phyloP scores from a whole-genome alignment of 202 grass and related monocot genomes.

The Panicum hallii region DNA sequence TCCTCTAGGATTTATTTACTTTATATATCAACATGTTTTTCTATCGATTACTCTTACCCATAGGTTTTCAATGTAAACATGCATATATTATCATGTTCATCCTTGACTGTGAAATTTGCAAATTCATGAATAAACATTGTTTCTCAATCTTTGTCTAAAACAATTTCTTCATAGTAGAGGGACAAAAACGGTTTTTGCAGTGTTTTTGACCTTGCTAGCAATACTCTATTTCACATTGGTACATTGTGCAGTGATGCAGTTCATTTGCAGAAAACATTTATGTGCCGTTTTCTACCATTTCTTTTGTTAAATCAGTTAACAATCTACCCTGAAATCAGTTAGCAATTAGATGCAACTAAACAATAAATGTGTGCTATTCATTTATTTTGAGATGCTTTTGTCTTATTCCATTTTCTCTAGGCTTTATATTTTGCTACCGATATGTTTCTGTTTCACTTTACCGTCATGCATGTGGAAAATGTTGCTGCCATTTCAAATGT shows the following conservation, averaged over 20 bases:
- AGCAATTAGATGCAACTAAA: not conserved
- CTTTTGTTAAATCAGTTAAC: too few species aligned
- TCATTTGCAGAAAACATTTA: too few species aligned
- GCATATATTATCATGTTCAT: too few species aligned
- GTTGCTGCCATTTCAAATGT: not conserved
- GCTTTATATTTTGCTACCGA: not conserved
- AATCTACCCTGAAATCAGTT: not conserved
- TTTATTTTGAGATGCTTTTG: too few species aligned
- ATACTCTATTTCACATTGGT: not conserved
- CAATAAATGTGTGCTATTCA: too few species aligned
- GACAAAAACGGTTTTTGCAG: not conserved
- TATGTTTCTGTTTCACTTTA: not conserved
- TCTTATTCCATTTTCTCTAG: not conserved
- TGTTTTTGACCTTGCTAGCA: not conserved
- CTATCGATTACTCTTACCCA: not conserved
- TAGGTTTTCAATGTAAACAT: not conserved
- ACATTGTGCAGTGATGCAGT: too few species aligned
- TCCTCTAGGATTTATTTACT: not conserved
- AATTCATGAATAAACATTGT: not conserved
- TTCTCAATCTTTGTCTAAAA: not conserved
- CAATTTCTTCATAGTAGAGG: not conserved
- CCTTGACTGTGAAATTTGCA: not conserved
- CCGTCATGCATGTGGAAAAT: not conserved
- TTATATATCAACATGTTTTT: not conserved
- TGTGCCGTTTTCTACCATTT: not conserved